Evolutionary conservation across 495 filamentous ascomycete species (phyloP), one percentile per base, ranked within the genome.

Genomic region (Aspergillus indologenus): DNA sequence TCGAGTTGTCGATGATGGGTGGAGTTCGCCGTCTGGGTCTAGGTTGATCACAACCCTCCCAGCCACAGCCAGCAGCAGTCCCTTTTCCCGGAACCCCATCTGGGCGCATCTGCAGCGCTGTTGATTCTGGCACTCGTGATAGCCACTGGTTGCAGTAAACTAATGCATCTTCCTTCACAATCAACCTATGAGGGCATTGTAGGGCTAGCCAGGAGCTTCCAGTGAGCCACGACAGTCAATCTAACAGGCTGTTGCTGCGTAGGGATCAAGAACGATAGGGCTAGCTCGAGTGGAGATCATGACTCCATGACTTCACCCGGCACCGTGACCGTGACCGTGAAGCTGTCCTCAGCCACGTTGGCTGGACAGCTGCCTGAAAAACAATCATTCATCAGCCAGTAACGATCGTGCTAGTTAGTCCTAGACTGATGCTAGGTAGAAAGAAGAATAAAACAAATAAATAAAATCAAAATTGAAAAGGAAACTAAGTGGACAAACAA

Each of bases 331-430:
- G n/a, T 12, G 31, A 26, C 17, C 52, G n/a, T 34, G 22, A 22
- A 21, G 31, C 18, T 47, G 42, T 29, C 58, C 45, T 46, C 40
- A 51, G 56, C 56, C 56, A 58, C 56, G 56, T 58, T 58, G 47
- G 47, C 34, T 44, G 47, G 34, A 31, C 45, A 56, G 49, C 50
- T 22, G 51, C 59, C 54, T 23, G 34, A 29, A 55, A 50, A 5
- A 8, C 5, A 40, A 4, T 40, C 34, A 14, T 23, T 15, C 52
- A 45, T 20, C 22, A 52, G 21, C 53, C 58, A 61, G 53, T 56
- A 54, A 53, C 44, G 54, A 57, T 54, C 54, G 51, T 24, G 53
- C 9, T 4, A 29, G 3, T 9, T 9, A 29, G 26, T 29, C 26
- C 26, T 29, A 29, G 26, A 29, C 26, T 29, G n/a, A n/a, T n/a